Percentiles rank a stretch among this genome's conserved stretches.
Conservation (phyloP, 371 early-diverging fungal species). For the Syncephalastrum monosporum region DNA sequence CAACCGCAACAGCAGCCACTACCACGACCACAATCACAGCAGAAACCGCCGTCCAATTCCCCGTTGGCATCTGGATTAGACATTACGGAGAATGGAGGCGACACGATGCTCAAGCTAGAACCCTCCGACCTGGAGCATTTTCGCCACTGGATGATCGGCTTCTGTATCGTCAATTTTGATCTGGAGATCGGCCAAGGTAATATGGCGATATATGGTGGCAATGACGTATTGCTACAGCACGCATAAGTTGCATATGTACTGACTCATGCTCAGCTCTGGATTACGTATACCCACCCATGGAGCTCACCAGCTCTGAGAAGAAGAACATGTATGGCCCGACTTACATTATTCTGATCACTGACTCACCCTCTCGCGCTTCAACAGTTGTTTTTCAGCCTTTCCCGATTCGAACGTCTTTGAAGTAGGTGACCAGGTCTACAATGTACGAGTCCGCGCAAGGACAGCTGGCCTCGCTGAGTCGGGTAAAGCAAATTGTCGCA, state of each 20-base stretch:
- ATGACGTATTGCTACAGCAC: neutral
- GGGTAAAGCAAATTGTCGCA: conserved; percentile 36
- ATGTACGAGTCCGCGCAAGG: conserved; percentile 80
- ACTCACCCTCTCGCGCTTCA: neutral
- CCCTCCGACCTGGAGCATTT: conserved; percentile 53
- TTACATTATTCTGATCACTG: neutral
- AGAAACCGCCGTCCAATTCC: neutral
- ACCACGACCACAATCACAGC: neutral
- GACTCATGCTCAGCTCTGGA: conserved; percentile 63
- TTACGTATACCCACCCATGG: conserved; percentile 81
- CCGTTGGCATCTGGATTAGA: conserved; percentile 17
- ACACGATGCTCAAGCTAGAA: conserved; percentile 26
- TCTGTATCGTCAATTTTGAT: conserved; percentile 94
- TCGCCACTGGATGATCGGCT: conserved; percentile 83
- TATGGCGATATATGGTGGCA: neutral
- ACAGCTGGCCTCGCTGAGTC: conserved; percentile 58
- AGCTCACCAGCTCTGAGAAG: conserved; percentile 69
- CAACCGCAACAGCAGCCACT: too few species aligned
- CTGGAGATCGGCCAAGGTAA: conserved; percentile 88
- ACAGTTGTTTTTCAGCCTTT: conserved; percentile 90
- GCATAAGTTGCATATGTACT: neutral
- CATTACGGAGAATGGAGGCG: conserved; percentile 35
- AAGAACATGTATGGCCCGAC: conserved; percentile 71
- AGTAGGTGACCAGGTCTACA: conserved; percentile 89
- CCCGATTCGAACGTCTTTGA: conserved; percentile 93